These are phyloP conservation scores for Lepiota subincarnata DNA, from an alignment of 768 basidiomycete species.

Conservation along the genomic window DNA sequence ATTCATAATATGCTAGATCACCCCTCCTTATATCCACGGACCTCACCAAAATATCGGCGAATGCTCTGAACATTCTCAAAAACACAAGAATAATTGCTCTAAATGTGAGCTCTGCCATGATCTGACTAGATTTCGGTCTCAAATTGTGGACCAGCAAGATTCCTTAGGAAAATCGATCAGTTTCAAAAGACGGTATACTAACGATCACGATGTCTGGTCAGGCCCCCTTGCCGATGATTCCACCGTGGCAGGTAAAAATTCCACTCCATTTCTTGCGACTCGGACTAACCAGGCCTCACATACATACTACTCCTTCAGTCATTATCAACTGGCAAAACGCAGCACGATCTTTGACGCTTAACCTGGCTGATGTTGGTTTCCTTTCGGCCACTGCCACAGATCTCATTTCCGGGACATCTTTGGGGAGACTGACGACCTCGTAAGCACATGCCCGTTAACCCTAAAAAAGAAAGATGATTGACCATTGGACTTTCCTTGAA, in stretches of 20 bases:
- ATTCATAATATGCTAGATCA: conserved; percentile 22
- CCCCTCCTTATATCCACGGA: conserved; percentile 44
- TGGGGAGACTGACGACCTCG: conserved; percentile 34
- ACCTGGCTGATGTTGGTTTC: conserved; percentile 39
- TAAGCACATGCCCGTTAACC: conserved; percentile 18
- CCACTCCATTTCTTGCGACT: neutral
- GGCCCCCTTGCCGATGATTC: conserved; percentile 46
- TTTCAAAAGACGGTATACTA: conserved; percentile 44
- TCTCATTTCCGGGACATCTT: conserved; percentile 33
- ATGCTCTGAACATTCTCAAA: conserved; percentile 34
- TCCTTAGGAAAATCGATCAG: conserved; percentile 38
- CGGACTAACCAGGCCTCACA: neutral
- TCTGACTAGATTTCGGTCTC: neutral
- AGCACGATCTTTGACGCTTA: conserved; percentile 35
- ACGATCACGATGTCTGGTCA: conserved; percentile 47
- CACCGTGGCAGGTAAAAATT: conserved; percentile 35
- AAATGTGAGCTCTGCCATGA: conserved; percentile 28
- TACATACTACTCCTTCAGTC: conserved; percentile 24
- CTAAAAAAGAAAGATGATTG: neutral
- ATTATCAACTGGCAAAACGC: conserved; percentile 41
- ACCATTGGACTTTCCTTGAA: neutral
- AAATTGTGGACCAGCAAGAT: conserved; percentile 34
- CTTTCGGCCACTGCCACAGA: conserved; percentile 36
- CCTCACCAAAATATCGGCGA: conserved; percentile 28
- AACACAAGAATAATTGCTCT: conserved; percentile 40